A percentile compares a stretch with the other conserved stretches of the same genome.
Conservation (phyloP, 768 basidiomycete species). For the Psilocybe tampanensis region DNA sequence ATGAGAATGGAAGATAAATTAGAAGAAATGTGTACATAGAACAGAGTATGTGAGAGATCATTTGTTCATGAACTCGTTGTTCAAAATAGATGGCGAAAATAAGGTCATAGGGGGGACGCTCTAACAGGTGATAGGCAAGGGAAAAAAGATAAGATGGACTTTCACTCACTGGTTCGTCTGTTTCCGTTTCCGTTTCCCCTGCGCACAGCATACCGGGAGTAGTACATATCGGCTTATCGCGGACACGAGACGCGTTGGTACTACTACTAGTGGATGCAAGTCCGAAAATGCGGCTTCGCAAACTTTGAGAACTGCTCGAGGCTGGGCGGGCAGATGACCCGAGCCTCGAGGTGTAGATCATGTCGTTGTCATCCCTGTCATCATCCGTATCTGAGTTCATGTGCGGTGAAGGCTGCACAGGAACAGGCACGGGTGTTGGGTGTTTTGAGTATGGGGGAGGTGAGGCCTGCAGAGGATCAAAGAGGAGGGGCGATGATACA, state of each 20-base stretch:
- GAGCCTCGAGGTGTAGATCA: slow-evolving; percentile 32
- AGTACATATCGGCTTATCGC: slow-evolving; percentile 61
- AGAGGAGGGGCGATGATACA: slow-evolving; percentile 23
- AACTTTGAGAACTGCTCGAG: slow-evolving; percentile 20
- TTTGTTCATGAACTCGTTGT: background rate
- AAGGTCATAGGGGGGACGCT: background rate
- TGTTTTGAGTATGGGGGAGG: slow-evolving; percentile 15
- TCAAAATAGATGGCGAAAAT: background rate
- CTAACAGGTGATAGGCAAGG: background rate
- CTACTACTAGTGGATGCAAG: too few relatives aligned
- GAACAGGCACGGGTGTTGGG: background rate
- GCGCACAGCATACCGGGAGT: slow-evolving; percentile 60
- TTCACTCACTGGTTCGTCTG: slow-evolving; percentile 71
- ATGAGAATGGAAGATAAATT: background rate
- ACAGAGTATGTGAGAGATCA: background rate
- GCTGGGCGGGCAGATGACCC: slow-evolving; percentile 10
- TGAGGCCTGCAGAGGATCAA: slow-evolving; percentile 5
- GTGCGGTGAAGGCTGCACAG: background rate
- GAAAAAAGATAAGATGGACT: background rate
- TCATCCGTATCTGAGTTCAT: slow-evolving; percentile 35
- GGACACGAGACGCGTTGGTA: slow-evolving; percentile 27
- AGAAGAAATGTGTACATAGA: background rate
- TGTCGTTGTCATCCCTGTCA: slow-evolving; percentile 34
- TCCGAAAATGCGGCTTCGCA: slow-evolving; percentile 34
- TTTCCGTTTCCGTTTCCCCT: slow-evolving; percentile 80